Percentiles rank a stretch among this genome's conserved stretches.
These are phyloP conservation scores for Dryadomyces quercus-mongolicae DNA, from an alignment of 2,329 filamentous ascomycete species.

Conservation along the genomic window DNA sequence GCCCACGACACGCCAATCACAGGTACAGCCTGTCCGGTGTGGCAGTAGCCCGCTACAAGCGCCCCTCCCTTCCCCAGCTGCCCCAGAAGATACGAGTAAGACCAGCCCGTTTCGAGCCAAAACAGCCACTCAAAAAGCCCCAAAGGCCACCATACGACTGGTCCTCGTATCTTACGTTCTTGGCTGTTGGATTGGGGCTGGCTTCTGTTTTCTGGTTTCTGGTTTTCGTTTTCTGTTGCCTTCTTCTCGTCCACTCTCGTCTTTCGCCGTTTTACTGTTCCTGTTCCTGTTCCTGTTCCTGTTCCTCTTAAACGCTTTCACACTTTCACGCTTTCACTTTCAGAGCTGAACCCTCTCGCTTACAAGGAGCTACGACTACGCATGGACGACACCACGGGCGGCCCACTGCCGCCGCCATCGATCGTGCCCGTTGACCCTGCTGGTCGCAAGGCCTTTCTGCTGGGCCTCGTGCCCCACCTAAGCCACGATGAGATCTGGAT, in stretches of 20 bases:
- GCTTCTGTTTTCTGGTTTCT: neutral
- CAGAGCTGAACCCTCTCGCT: too few species aligned
- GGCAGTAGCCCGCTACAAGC: neutral
- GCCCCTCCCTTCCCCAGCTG: neutral
- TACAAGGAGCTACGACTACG: too few species aligned
- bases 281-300: too few species aligned
- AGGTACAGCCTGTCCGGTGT: too few species aligned
- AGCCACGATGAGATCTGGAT: constrained; percentile 12
- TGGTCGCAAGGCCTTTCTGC: constrained; percentile 7
- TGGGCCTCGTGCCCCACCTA: constrained; percentile 3
- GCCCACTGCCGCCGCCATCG: too few species aligned
- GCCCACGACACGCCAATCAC: too few species aligned
- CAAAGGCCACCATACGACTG: too few species aligned
- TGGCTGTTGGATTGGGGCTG: neutral
- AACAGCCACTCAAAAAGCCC: neutral
- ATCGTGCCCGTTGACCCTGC: neutral
- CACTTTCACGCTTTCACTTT: too few species aligned
- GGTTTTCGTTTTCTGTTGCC: neutral
- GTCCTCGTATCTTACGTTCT: too few species aligned
- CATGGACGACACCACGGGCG: neutral
- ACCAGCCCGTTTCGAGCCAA: neutral
- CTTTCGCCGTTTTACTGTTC: too few species aligned
- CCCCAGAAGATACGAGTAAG: neutral
- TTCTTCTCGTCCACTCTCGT: too few species aligned
- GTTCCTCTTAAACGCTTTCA: too few species aligned